Evolutionary conservation across 805 yeast genomes (phyloP).

Genomic region (Candida boleticola): DNA sequence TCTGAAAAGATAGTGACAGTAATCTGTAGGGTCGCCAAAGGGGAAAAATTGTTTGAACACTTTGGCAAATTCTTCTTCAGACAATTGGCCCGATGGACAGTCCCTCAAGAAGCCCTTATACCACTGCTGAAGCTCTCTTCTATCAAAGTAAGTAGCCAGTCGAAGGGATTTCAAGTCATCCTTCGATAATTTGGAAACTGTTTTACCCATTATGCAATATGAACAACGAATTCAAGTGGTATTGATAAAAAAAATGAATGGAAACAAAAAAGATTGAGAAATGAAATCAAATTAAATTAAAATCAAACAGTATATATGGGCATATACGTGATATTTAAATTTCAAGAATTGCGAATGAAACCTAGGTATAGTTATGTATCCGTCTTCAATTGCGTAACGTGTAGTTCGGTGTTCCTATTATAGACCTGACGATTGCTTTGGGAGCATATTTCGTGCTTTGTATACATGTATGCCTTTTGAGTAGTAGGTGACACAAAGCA

Average conservation of each 20-base stretch:
- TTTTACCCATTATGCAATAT: constrained; percentile 85
- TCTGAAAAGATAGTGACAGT: constrained; percentile 82
- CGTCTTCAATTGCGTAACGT: no score
- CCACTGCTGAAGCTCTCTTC: constrained; percentile 97
- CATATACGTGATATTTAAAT: background rate
- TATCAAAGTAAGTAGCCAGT: constrained; percentile 86
- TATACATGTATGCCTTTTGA: no score
- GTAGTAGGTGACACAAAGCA: no score
- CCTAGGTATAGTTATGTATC: no score
- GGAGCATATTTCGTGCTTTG: no score
- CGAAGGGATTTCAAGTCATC: constrained; percentile 84
- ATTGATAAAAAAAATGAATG: background rate
- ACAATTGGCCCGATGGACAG: constrained; percentile 86
- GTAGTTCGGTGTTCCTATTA: no score
- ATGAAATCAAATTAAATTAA: background rate
- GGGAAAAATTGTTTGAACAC: constrained; percentile 97
- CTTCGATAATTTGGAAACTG: constrained; percentile 86
- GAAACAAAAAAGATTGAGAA: no score
- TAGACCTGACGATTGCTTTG: no score
- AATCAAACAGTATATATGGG: background rate
- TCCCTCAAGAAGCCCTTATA: constrained; percentile 93
- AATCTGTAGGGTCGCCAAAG: constrained; percentile 93
- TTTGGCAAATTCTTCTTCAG: constrained; percentile 83
- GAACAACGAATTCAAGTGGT: background rate
- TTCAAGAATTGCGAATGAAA: no score